Evolutionary conservation across 2,329 filamentous ascomycete genomes (phyloP).

Genomic region (Colletotrichum sp.): DNA sequence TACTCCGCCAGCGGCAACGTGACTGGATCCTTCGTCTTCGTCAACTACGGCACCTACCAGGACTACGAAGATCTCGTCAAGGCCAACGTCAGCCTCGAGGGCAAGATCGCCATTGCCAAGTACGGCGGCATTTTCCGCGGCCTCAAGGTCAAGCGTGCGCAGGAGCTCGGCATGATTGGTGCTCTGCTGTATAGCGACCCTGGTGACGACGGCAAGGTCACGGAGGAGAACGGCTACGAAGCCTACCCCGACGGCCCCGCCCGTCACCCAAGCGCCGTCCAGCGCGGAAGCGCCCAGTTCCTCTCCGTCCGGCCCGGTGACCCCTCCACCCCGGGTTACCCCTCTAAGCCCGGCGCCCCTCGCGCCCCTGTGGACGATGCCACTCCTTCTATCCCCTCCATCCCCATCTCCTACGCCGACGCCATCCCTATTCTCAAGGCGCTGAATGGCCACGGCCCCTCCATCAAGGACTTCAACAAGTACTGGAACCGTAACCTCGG

Average conservation of each 20-base stretch:
- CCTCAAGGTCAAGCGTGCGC: slow-evolving; percentile 89
- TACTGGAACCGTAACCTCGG: slow-evolving; percentile 75
- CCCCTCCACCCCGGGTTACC: slow-evolving; percentile 89
- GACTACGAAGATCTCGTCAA: slow-evolving; percentile 84
- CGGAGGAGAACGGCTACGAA: slow-evolving; percentile 79
- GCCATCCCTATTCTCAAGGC: slow-evolving; percentile 87
- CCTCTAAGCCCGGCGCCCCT: slow-evolving; percentile 87
- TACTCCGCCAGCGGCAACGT: slow-evolving; percentile 94
- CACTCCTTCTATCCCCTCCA: slow-evolving; percentile 85
- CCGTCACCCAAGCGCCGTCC: slow-evolving; percentile 85
- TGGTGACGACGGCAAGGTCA: slow-evolving; percentile 83
- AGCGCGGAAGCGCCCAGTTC: slow-evolving; percentile 86
- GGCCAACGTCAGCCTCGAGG: slow-evolving; percentile 76
- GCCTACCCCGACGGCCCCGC: slow-evolving; percentile 87
- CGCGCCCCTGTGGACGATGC: slow-evolving; percentile 72
- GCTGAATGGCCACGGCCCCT: slow-evolving; percentile 86
- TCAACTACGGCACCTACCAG: slow-evolving; percentile 86
- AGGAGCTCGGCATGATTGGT: slow-evolving; percentile 90
- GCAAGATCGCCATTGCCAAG: slow-evolving; percentile 86
- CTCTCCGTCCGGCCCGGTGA: slow-evolving; percentile 74
- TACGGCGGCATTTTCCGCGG: slow-evolving; percentile 90
- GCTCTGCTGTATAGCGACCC: slow-evolving; percentile 86
- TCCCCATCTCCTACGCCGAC: slow-evolving; percentile 89
- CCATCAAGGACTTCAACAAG: slow-evolving; percentile 74
- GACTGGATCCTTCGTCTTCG: slow-evolving; percentile 84